Percentiles rank a stretch among this genome's conserved stretches.
Conservation (phyloP, 2,329 filamentous ascomycete genomes). For the Alternaria hordeiaustralica region DNA sequence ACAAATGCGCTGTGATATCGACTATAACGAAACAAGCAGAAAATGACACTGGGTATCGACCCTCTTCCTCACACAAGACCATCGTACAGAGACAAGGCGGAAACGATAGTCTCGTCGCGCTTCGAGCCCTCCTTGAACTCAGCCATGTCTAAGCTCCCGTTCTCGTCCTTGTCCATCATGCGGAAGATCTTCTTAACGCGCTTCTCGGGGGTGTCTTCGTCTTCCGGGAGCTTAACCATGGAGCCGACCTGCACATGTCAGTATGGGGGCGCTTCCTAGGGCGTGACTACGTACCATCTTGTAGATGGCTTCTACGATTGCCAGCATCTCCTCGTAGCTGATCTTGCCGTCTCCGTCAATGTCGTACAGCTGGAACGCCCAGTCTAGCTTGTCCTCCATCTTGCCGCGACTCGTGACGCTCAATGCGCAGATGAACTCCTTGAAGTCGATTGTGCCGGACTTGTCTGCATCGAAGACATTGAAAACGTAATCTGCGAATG, state of each 20-base stretch:
- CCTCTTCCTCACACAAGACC: constrained; percentile 73
- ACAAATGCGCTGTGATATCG: constrained; percentile 50
- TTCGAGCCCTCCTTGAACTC: constrained; percentile 99
- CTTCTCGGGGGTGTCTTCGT: constrained; percentile 99
- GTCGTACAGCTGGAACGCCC: constrained; percentile 99
- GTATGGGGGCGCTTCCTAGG: background rate
- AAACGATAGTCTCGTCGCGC: constrained; percentile 98
- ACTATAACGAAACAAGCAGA: constrained; percentile 37
- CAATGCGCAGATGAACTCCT: constrained; percentile 98
- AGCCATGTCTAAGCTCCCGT: constrained; percentile 93
- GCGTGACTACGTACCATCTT: constrained; percentile 78
- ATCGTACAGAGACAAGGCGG: constrained; percentile 93
- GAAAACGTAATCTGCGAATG: constrained; percentile 98
- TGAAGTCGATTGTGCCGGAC: constrained; percentile 97
- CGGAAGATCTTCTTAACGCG: constrained; percentile 97
- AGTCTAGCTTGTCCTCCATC: constrained; percentile 99
- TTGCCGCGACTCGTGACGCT: constrained; percentile 96
- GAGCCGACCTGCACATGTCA: constrained; percentile 76
- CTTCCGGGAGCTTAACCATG: constrained; percentile 98
- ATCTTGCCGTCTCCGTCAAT: constrained; percentile 99
- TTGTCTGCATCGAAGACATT: constrained; percentile 99
- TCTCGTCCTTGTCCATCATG: constrained; percentile 99
- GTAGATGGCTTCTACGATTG: constrained; percentile 99
- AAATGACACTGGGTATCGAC: constrained; percentile 34
- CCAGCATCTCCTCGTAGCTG: constrained; percentile 98